Conservation (phyloP, 495 filamentous ascomycete genomes). For the Echria macrotheca region DNA sequence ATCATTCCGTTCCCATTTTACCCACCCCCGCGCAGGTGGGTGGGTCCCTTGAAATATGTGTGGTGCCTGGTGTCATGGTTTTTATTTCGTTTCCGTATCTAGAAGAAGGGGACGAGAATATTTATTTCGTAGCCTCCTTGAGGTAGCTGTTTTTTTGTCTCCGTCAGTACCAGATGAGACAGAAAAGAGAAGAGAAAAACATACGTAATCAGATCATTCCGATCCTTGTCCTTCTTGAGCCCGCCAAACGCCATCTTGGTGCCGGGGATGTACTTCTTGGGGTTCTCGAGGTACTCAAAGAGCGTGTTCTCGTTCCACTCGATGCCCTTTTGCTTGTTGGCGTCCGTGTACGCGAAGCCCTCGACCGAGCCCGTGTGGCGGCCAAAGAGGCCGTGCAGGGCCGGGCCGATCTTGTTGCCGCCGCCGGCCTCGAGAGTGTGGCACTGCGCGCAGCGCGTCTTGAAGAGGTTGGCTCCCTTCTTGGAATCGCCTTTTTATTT, state of each 20-base stretch:
- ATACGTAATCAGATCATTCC: constrained; percentile 98
- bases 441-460: constrained; percentile 98
- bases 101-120: too few species aligned
- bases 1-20: too few species aligned
- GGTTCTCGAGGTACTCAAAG: constrained; percentile 54
- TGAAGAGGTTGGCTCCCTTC: constrained; percentile 99
- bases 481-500: constrained; percentile 76
- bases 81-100: too few species aligned
- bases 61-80: too few species aligned
- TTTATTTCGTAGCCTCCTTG: constrained; percentile 59
- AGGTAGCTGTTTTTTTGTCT: constrained; percentile 48
- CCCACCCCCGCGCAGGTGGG: too few species aligned
- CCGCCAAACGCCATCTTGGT: constrained; percentile 99
- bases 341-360: constrained; percentile 96
- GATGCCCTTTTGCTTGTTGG: constrained; percentile 96
- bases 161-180: background rate
- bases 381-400: constrained; percentile 95
- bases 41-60: too few species aligned
- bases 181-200: constrained; percentile 33
- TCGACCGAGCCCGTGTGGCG: constrained; percentile 87
- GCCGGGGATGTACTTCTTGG: constrained; percentile 77
- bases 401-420: constrained; percentile 96
- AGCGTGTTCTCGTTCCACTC: constrained; percentile 82
- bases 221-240: constrained; percentile 99
- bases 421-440: constrained; percentile 85